Evolutionary conservation across 495 filamentous ascomycete species (phyloP).

Genomic region (Margaritispora aquatica): DNA sequence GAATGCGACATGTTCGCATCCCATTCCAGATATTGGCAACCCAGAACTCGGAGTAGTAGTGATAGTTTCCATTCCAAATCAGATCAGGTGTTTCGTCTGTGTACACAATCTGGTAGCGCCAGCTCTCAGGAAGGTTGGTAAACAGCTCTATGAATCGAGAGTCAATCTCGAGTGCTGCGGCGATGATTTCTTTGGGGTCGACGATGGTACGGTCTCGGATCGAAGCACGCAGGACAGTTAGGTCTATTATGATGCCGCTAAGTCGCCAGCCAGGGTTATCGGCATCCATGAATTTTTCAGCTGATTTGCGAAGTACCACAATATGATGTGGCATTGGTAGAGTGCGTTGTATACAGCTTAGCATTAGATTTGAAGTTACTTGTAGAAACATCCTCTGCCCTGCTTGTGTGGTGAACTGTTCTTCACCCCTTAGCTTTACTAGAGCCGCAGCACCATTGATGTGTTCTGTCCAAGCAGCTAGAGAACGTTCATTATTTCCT

Average conservation of each 20-base stretch:
- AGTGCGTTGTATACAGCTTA: slow-evolving; percentile 34
- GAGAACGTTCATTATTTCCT: slow-evolving; percentile 35
- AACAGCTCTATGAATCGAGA: slow-evolving; percentile 41
- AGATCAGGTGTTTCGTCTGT: slow-evolving; percentile 27
- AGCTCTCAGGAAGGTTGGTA: slow-evolving; percentile 32
- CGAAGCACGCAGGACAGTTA: slow-evolving; percentile 40
- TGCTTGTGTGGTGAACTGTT: slow-evolving; percentile 49
- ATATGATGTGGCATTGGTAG: slow-evolving; percentile 31
- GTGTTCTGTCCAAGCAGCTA: slow-evolving; percentile 53
- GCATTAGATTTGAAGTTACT: slow-evolving; percentile 39
- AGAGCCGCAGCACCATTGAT: slow-evolving; percentile 53
- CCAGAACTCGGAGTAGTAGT: slow-evolving; percentile 53
- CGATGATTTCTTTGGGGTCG: slow-evolving; percentile 39
- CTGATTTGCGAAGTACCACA: slow-evolving; percentile 31
- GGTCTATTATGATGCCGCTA: slow-evolving; percentile 31
- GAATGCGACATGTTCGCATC: slow-evolving; percentile 54
- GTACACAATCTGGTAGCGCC: slow-evolving; percentile 29
- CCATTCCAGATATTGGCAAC: slow-evolving; percentile 54
- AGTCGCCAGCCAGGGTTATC: slow-evolving; percentile 25
- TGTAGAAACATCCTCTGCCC: slow-evolving; percentile 53
- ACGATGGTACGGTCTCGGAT: slow-evolving; percentile 32
- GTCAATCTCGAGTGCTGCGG: slow-evolving; percentile 42
- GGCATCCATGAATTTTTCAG: slow-evolving; percentile 20
- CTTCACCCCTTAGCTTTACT: slow-evolving; percentile 46
- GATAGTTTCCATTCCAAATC: slow-evolving; percentile 52